Base-by-base conservation (phyloP, 257 asterid genomes). In the Capsicum pubescens region DNA sequence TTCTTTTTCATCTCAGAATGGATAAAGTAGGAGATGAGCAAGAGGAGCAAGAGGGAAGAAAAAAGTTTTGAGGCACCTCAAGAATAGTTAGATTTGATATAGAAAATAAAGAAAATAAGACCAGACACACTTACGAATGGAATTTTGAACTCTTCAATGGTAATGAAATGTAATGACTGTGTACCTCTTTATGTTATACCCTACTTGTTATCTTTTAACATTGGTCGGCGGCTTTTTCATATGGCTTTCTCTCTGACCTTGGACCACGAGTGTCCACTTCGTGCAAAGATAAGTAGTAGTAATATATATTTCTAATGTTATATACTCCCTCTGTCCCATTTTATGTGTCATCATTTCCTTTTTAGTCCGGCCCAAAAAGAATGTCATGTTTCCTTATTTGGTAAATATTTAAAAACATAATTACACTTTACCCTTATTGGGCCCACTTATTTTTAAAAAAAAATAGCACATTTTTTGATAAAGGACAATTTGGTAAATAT, bases 201-300 rank as follows among this genome's bases (percentile, higher is more conserved):
- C 70, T 64, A 64, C 44, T 64, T 16, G 3, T 26, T 26, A 26
- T 8, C 42, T 64, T 26, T 64, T 64, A 64, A 64, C 70, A 26
- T 64, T 64, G 35, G 70, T 64, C 13, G 14, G 14, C 70, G 26
- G 44, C 44, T 11, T 26, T 64, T 64, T 16, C 9, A 13, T 11
- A 63, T 21, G 69, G 69, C 42, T 63, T 21, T 63, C 44, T 64
- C 70, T 26, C 44, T 64, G 56, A 19, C 36, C 36, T 50, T 50
- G 56, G 21, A 52, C 81, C 81, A 50, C 19, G 35, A n/a, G 81
- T 26, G 81, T 76, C 81, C 42, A 46, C 35, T 46, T 76, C 81
- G 15, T 46, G 63, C 58, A 46, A 76, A 76, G 55, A 42, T 10
- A n/a, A n/a, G n/a, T 42, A 39, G 5, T 17, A 16, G 54, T 17